Evolutionary conservation across 192 early-diverging fungal species (phyloP).

Genomic region (Dissophora ornata): DNA sequence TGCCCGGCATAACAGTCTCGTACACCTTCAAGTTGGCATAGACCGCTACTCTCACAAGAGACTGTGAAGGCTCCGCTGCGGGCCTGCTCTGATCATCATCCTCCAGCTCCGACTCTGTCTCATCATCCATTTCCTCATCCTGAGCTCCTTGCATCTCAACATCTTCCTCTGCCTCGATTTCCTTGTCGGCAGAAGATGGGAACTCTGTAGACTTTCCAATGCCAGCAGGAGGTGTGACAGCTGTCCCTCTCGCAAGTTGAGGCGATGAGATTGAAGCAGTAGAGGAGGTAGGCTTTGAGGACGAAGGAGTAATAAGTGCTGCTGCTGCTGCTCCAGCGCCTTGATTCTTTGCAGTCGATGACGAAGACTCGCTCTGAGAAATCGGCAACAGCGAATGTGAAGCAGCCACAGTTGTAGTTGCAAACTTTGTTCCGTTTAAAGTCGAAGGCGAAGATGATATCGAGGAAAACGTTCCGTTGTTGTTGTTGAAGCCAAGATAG

Average conservation of each 20-base stretch:
- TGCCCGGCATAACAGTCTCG: constrained; percentile 51
- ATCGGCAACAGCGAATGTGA: too few species aligned
- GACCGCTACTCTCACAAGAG: constrained; percentile 32
- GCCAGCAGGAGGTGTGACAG: not conserved
- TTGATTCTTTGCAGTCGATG: too few species aligned
- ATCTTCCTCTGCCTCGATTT: constrained; percentile 1
- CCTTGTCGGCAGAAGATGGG: not conserved
- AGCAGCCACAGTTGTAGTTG: not conserved
- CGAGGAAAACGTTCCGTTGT: constrained; percentile 18
- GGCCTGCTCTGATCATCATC: constrained; percentile 32
- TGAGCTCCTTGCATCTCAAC: constrained; percentile 28
- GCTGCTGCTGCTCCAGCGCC: too few species aligned
- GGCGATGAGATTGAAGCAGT: not conserved
- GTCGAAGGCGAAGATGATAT: constrained; percentile 1
- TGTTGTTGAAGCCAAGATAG: constrained; percentile 8
- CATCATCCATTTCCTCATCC: constrained; percentile 28
- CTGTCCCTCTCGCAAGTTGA: not conserved
- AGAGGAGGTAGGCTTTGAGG: constrained; percentile 6
- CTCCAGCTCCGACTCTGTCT: constrained; percentile 47
- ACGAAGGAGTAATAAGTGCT: not conserved
- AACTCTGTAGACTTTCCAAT: not conserved
- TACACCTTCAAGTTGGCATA: constrained; percentile 51
- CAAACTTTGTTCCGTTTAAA: not conserved
- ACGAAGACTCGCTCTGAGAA: too few species aligned
- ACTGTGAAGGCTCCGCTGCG: constrained; percentile 20